Percentiles rank a stretch among this genome's conserved stretches.
Conservation (phyloP, 179 eudicot genomes). For the Spinacia oleracea region DNA sequence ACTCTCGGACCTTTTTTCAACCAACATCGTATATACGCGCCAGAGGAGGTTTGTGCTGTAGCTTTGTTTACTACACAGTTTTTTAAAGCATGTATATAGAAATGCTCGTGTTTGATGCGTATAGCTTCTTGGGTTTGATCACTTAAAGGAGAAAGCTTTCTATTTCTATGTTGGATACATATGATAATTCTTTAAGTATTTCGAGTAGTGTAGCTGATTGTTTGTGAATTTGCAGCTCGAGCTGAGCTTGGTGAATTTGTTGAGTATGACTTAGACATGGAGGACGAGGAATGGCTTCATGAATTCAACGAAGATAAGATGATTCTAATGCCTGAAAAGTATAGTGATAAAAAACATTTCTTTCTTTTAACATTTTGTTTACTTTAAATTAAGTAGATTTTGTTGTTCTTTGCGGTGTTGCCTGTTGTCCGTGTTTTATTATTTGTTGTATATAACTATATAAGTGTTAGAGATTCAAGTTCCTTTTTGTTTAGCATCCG, state of each 20-base stretch:
- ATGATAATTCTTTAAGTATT: not conserved
- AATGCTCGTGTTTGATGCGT: not conserved
- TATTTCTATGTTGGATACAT: not conserved
- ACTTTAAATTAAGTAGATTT: not conserved
- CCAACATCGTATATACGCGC: constrained; percentile 84
- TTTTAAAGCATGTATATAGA: not conserved
- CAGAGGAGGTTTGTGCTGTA: constrained; percentile 73
- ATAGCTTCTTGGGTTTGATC: not conserved
- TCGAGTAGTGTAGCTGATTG: not conserved
- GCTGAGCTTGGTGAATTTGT: constrained; percentile 95
- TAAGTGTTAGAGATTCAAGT: not conserved
- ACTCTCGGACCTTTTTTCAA: constrained; percentile 64
- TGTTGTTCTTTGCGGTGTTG: not conserved
- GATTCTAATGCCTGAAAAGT: constrained; percentile 71
- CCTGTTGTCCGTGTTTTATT: not conserved
- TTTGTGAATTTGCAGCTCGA: constrained; percentile 60
- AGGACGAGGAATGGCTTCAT: constrained; percentile 96
- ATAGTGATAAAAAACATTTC: constrained; percentile 26
- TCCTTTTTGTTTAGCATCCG: not conserved
- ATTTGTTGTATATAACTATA: not conserved
- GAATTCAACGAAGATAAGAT: constrained; percentile 65
- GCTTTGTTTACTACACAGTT: not conserved
- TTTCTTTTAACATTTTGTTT: constrained; percentile 6
- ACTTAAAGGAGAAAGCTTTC: not conserved
- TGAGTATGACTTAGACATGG: constrained; percentile 95